phyloP scores from a whole-genome alignment of 805 yeast species.

The Lipomyces orientalis region DNA sequence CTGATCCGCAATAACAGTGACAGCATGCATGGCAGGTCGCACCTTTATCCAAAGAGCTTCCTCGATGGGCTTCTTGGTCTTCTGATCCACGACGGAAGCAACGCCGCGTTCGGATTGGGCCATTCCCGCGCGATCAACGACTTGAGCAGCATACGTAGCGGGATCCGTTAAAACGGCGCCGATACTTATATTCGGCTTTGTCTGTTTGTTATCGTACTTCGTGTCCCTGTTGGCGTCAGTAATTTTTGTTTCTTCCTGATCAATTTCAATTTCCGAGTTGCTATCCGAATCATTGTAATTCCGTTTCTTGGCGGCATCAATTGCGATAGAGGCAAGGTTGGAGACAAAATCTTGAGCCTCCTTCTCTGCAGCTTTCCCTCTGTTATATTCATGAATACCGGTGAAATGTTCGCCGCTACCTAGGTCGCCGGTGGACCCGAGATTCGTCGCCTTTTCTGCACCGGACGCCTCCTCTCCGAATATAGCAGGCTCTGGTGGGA shows the following conservation, averaged over 20 bases:
- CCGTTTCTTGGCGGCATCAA: slow-evolving; percentile 17
- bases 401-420: slow-evolving; percentile 18
- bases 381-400: slow-evolving; percentile 18
- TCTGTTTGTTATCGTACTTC: too few species aligned
- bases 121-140: neutral
- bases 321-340: slow-evolving; percentile 13
- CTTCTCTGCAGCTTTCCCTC: slow-evolving; percentile 25
- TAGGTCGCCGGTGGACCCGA: slow-evolving; percentile 5
- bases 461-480: slow-evolving; percentile 11
- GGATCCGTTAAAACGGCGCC: neutral
- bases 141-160: neutral
- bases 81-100: neutral
- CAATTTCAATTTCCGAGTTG: neutral
- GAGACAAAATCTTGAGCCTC: slow-evolving; percentile 26
- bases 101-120: neutral
- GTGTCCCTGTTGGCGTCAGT: too few species aligned
- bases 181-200: too few species aligned
- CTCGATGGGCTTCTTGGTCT: slow-evolving; percentile 21
- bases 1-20: slow-evolving; percentile 23
- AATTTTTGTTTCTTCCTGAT: neutral
- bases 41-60: slow-evolving; percentile 20
- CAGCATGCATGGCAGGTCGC: slow-evolving; percentile 20
- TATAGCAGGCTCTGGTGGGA: slow-evolving; percentile 23
- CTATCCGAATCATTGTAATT: neutral
- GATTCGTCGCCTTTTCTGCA: slow-evolving; percentile 3